phyloP scores from a whole-genome alignment of 2,329 filamentous ascomycete genomes.

The Cercospora sesami region DNA sequence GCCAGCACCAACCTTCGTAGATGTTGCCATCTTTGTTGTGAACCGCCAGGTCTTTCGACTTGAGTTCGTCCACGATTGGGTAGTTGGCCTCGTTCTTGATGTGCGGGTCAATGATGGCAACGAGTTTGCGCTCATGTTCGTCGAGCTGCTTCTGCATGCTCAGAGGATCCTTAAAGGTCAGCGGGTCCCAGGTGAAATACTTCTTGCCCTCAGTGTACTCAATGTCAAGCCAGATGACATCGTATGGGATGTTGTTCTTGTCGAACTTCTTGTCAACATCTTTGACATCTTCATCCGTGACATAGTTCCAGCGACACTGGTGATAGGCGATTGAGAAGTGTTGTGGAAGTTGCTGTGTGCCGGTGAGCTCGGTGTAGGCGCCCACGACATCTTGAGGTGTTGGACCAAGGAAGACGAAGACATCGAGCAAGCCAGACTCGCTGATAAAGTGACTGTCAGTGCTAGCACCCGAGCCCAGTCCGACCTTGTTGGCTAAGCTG shows the following conservation, averaged over 20 bases:
- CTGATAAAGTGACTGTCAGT: conserved; percentile 98
- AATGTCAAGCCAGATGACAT: conserved; percentile 98
- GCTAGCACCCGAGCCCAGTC: conserved; percentile 68
- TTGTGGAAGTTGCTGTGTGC: conserved; percentile 85
- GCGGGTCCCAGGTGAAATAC: conserved; percentile 95
- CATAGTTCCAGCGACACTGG: conserved; percentile 98
- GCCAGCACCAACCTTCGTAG: conserved; percentile 99
- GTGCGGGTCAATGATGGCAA: conserved; percentile 93
- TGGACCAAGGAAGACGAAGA: conserved; percentile 92
- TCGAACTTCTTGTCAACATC: conserved; percentile 97
- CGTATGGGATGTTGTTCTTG: conserved; percentile 91
- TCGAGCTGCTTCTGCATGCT: conserved; percentile 88
- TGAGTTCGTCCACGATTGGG: conserved; percentile 73
- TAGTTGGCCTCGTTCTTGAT: conserved; percentile 91
- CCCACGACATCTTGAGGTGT: conserved; percentile 78
- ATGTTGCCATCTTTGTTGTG: conserved; percentile 85
- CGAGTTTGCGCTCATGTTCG: conserved; percentile 81
- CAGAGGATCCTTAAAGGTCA: conserved; percentile 82
- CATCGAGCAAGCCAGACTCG: conserved; percentile 82
- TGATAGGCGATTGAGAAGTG: conserved; percentile 92
- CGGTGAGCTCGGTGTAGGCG: conserved; percentile 85
- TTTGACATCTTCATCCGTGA: conserved; percentile 93
- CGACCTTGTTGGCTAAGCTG: conserved; percentile 70
- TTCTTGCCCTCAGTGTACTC: conserved; percentile 97
- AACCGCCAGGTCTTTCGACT: conserved; percentile 77